phyloP scores from a whole-genome alignment of 1,284 basidiomycete species.

The Farysia itapuensis region DNA sequence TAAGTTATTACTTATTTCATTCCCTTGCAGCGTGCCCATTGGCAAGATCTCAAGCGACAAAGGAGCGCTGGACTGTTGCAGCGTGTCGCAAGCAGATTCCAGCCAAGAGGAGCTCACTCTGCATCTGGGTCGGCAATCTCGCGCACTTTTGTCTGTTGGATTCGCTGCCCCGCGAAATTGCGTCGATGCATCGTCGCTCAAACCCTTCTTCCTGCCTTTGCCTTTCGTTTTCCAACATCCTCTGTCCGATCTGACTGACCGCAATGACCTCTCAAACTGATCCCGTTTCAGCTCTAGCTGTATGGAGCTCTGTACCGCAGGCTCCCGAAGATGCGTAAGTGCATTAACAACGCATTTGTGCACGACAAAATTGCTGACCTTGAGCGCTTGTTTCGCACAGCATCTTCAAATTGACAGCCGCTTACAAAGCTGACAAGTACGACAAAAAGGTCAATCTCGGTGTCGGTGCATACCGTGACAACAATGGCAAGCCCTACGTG shows the following conservation, averaged over 20 bases:
- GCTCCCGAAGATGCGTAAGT: slow-evolving; percentile 52
- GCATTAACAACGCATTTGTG: neutral
- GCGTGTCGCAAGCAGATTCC: no score
- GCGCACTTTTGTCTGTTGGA: no score
- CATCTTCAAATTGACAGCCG: slow-evolving; percentile 87
- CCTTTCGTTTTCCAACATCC: neutral
- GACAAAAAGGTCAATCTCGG: slow-evolving; percentile 88
- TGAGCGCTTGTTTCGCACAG: slow-evolving; percentile 8
- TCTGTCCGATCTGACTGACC: neutral
- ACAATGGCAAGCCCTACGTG: slow-evolving; percentile 62
- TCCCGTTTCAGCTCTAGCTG: slow-evolving; percentile 22
- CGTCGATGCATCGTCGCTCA: no score
- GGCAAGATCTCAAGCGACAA: neutral
- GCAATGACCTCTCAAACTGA: slow-evolving; percentile 24
- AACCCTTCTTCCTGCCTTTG: neutral
- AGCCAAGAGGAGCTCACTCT: no score
- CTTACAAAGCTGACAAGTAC: slow-evolving; percentile 79
- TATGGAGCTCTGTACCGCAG: slow-evolving; percentile 43
- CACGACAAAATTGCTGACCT: neutral
- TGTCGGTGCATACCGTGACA: slow-evolving; percentile 62
- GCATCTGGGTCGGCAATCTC: no score
- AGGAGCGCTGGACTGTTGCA: neutral
- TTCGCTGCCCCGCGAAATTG: no score
- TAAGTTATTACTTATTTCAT: slow-evolving; percentile 24
- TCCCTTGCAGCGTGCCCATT: no score